Percentiles rank a stretch among this genome's conserved stretches.
Conservation (phyloP, 2,329 filamentous ascomycete genomes). For the Basipetospora chlamydospora region DNA sequence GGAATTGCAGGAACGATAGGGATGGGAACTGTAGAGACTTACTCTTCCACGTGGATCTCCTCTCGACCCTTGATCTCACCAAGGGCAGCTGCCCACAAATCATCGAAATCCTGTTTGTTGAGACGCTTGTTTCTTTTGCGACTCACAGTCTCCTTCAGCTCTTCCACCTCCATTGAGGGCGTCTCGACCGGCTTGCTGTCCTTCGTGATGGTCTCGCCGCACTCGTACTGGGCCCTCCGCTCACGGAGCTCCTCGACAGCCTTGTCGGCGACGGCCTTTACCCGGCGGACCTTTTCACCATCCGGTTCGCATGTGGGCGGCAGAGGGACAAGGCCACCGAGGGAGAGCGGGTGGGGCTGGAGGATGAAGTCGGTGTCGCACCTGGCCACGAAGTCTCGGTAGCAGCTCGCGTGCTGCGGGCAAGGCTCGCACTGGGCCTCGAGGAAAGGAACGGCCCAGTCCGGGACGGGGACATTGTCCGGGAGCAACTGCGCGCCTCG, state of each 20-base stretch:
- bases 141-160: conserved; percentile 63
- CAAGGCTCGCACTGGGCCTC: conserved; percentile 80
- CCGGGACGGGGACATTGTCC: conserved; percentile 43
- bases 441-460: conserved; percentile 53
- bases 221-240: conserved; percentile 79
- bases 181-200: conserved; percentile 43
- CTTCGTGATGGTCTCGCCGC: conserved; percentile 54
- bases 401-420: conserved; percentile 82
- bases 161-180: conserved; percentile 49
- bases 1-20: too few relatives aligned
- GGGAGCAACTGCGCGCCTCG: conserved; percentile 37
- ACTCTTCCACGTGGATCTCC: conserved; percentile 43
- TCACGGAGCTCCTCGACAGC: conserved; percentile 77
- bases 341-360: conserved; percentile 66
- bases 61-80: conserved; percentile 53
- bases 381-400: conserved; percentile 56
- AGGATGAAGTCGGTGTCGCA: conserved; percentile 84
- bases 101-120: conserved; percentile 79
- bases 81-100: conserved; percentile 64
- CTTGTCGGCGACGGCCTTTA: conserved; percentile 76
- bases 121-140: conserved; percentile 70
- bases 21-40: conserved; percentile 24
- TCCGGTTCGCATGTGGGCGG: conserved; percentile 90
- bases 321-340: conserved; percentile 69
- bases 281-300: conserved; percentile 75